A percentile compares a stretch with the other conserved stretches of the same genome.
Evolutionary conservation across 2,329 filamentous ascomycete genomes (phyloP).

Genomic region (Colletotrichum kahawae): DNA sequence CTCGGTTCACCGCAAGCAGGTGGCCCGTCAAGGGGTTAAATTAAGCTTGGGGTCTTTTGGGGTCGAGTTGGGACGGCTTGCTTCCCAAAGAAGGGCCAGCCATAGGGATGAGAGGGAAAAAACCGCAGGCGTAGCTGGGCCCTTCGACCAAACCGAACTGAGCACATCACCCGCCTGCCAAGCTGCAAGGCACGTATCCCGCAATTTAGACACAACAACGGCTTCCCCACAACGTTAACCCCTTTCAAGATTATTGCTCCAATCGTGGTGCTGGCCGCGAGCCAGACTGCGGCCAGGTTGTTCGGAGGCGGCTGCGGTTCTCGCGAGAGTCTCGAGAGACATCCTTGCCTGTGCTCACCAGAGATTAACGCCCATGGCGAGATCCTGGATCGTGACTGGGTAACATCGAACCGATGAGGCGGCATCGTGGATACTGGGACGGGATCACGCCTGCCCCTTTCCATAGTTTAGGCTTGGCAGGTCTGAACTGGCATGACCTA

Average conservation of each 20-base stretch:
- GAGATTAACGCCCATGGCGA: slow-evolving; percentile 2
- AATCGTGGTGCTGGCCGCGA: neutral
- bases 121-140: neutral
- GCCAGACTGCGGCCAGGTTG: neutral
- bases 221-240: slow-evolving; percentile 6
- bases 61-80: neutral
- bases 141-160: neutral
- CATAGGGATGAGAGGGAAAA: neutral
- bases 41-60: slow-evolving; percentile 5
- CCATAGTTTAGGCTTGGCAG: slow-evolving; percentile 11
- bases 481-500: neutral
- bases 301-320: neutral
- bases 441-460: slow-evolving; percentile 4
- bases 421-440: slow-evolving; percentile 6
- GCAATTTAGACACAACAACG: slow-evolving; percentile 21
- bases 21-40: slow-evolving; percentile 4
- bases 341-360: neutral
- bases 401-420: slow-evolving; percentile 1
- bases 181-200: slow-evolving; percentile 19
- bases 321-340: neutral
- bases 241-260: slow-evolving; percentile 18
- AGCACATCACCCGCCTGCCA: neutral
- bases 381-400: neutral
- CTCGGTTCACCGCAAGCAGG: neutral
- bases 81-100: neutral